These are phyloP conservation scores for Macadamia tetraphylla DNA, from an alignment of 164 flowering plant species.

Conservation along the genomic window DNA sequence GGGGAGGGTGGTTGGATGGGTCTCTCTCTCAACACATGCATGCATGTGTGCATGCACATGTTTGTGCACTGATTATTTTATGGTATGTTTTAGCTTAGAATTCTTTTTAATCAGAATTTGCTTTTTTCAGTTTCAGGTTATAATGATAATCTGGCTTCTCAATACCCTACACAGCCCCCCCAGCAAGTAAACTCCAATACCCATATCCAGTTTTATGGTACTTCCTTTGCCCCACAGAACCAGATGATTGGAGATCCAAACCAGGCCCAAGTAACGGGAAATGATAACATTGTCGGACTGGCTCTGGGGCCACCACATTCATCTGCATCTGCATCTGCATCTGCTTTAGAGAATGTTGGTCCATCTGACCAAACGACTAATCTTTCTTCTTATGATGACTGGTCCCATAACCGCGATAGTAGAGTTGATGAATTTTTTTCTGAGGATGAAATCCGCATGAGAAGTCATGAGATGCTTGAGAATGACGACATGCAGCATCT, in stretches of 20 bases:
- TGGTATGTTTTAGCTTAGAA: not conserved
- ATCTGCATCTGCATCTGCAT: slow-evolving; percentile 12
- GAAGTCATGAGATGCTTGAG: slow-evolving; percentile 94
- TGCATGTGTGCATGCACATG: not conserved
- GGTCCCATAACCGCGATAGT: slow-evolving; percentile 14
- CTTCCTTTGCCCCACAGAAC: slow-evolving; percentile 39
- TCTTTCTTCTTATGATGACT: slow-evolving; percentile 31
- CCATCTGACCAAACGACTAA: slow-evolving; percentile 28
- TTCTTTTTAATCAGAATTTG: not conserved
- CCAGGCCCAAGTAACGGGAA: slow-evolving; percentile 38
- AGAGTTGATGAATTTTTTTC: slow-evolving; percentile 54
- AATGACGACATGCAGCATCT: slow-evolving; percentile 95
- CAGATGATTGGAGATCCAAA: slow-evolving; percentile 32
- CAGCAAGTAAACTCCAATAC: slow-evolving; percentile 38
- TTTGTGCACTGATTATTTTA: too few relatives aligned
- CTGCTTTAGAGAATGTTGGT: slow-evolving; percentile 33
- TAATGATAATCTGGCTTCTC: slow-evolving; percentile 28
- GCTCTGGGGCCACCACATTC: slow-evolving; percentile 61
- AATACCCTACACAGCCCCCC: slow-evolving; percentile 39
- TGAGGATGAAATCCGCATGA: slow-evolving; percentile 87
- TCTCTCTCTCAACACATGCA: too few relatives aligned
- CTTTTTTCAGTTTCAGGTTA: slow-evolving; percentile 34
- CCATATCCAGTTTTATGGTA: slow-evolving; percentile 39
- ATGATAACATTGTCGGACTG: slow-evolving; percentile 27
- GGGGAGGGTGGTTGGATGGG: not conserved